Base-by-base conservation (phyloP, 2,329 filamentous ascomycete species). In the Pseudopithomyces maydicus region DNA sequence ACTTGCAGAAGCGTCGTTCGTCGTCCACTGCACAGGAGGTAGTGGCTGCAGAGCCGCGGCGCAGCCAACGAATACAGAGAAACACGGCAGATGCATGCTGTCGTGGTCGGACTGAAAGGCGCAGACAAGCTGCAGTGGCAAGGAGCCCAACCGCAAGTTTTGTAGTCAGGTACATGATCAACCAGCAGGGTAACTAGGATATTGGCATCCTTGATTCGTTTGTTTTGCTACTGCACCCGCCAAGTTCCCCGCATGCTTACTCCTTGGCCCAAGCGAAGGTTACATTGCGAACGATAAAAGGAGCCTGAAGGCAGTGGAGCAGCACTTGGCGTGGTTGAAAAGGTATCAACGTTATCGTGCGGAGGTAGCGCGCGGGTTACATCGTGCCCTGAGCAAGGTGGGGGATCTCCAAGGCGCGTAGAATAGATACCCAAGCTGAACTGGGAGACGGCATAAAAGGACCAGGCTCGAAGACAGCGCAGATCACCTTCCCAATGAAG, bases 41-140 rank as follows among this genome's bases (percentile, higher is more conserved):
- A 80, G 70, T 39, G 68, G 67, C 57, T 80, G 77, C 41, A 79
- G 57, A 15, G 74, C 76, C 26, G 67, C 63, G 19, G 62, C 72
- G 41, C 62, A 47, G 32, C 64, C 57, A 36, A 60, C 26, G 8
- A 68, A 44, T 14, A 39, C 45, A 20, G 33, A 52, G 22, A 64
- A 44, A 12, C 32, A 36, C 54, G 52, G 52, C 57, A 63, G 42
- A 19, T 59, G 56, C 62, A 65, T 70, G 15, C 49, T 55, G 49
- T 29, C 19, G 41, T 36, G 22, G 14, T 46, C 14, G 26, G 22
- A 23, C 14, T 10, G 38, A 15, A 15, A 6, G 32, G 47, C 29
- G 23, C 44, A 10, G 17, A 17, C 32, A 20, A 36, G 35, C 10
- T 26, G 47, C 33, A 23, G 35, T 41, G 47, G 29, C 47, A 39